phyloP scores from a whole-genome alignment of 2,329 filamentous ascomycete genomes.

The Ceratocystis ficicola region DNA sequence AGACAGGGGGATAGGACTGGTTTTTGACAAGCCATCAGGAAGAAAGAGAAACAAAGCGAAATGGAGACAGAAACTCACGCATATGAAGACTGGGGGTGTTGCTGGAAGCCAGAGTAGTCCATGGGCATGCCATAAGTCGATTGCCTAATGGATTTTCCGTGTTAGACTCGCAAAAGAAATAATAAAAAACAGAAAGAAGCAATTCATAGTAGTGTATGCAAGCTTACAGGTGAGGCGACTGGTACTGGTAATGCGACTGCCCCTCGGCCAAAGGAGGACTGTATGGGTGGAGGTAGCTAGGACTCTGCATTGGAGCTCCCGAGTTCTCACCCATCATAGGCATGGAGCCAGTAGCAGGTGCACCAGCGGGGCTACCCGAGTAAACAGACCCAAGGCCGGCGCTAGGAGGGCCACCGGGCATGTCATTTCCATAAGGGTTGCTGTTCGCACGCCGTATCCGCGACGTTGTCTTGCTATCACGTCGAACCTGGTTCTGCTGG shows the following conservation, averaged over 20 bases:
- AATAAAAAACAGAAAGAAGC: slow-evolving; percentile 18
- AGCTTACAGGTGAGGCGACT: slow-evolving; percentile 19
- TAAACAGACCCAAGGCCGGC: slow-evolving; percentile 19
- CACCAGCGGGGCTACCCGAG: slow-evolving; percentile 25
- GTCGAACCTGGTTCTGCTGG: slow-evolving; percentile 46
- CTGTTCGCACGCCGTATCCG: slow-evolving; percentile 42
- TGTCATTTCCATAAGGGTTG: slow-evolving; percentile 34
- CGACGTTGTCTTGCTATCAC: slow-evolving; percentile 43
- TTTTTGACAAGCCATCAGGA: neutral
- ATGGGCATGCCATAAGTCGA: slow-evolving; percentile 19
- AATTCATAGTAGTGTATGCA: neutral
- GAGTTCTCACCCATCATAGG: slow-evolving; percentile 40
- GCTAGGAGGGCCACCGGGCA: slow-evolving; percentile 34
- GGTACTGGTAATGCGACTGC: slow-evolving; percentile 24
- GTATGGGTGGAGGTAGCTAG: slow-evolving; percentile 40
- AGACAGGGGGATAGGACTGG: no score
- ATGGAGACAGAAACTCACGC: slow-evolving; percentile 32
- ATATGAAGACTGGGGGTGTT: slow-evolving; percentile 35
- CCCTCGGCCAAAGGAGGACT: slow-evolving; percentile 38
- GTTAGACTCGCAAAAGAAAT: neutral
- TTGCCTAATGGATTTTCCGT: slow-evolving; percentile 3
- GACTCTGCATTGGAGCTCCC: slow-evolving; percentile 33
- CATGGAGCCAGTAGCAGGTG: slow-evolving; percentile 39
- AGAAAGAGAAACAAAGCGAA: neutral
- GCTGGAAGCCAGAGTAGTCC: slow-evolving; percentile 24